A percentile compares a stretch with the other conserved stretches of the same genome.
Evolutionary conservation across 345 rosid genomes (phyloP).

Genomic region (Syzygium aromaticum): DNA sequence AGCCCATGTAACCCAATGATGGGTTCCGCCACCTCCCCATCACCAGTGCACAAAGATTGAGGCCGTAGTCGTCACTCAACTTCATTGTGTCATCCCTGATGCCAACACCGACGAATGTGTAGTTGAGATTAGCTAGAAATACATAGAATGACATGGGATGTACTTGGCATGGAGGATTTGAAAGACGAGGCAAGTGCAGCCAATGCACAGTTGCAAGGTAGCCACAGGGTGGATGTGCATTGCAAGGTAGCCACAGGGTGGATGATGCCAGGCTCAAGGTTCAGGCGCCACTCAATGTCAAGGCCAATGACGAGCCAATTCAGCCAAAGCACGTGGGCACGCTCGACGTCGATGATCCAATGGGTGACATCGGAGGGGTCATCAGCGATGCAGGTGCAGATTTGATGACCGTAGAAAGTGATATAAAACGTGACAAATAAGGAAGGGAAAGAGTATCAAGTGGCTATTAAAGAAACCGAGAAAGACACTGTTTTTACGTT

Average conservation of each 20-base stretch:
- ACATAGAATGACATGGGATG: not conserved
- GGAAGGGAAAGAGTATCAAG: not conserved
- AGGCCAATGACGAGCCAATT: not conserved
- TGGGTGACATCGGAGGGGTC: not conserved
- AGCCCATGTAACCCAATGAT: not conserved
- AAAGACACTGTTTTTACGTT: not conserved
- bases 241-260: not conserved
- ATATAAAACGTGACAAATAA: not conserved
- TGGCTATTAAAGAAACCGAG: not conserved
- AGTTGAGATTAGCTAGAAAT: not conserved
- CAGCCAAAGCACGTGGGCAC: not conserved
- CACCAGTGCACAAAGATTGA: conserved; percentile 9
- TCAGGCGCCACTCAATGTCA: not conserved
- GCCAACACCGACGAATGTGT: conserved; percentile 13
- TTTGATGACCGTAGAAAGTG: not conserved
- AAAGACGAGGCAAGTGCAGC: not conserved
- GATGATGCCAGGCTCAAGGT: not conserved
- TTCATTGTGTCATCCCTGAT: conserved; percentile 13
- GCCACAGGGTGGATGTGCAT: not conserved
- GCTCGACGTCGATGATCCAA: not conserved
- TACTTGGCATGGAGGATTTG: conserved; percentile 6
- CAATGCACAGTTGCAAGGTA: not conserved
- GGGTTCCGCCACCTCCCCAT: not conserved
- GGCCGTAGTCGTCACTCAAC: conserved; percentile 10
- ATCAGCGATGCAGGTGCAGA: not conserved